A percentile compares a stretch with the other conserved stretches of the same genome.
Conservation (phyloP, 768 basidiomycete genomes). For the Rhodocollybia butyracea region DNA sequence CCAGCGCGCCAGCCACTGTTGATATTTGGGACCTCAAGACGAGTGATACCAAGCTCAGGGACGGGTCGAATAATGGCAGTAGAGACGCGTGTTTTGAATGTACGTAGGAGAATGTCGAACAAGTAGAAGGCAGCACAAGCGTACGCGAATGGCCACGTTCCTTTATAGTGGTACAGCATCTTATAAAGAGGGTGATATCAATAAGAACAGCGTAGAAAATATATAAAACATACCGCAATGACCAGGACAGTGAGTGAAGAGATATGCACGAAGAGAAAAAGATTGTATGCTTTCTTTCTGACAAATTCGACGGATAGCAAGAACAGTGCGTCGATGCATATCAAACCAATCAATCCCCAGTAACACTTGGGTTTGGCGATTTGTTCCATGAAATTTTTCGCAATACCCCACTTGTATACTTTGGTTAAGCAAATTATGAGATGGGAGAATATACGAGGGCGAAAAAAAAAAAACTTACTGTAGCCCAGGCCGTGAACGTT, state of each 20-base stretch:
- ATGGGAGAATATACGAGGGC: neutral
- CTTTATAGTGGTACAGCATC: neutral
- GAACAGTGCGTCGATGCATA: constrained; percentile 38
- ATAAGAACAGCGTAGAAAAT: neutral
- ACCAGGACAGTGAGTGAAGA: constrained; percentile 28
- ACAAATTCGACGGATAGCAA: constrained; percentile 44
- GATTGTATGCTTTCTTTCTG: constrained; percentile 43
- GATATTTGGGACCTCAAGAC: constrained; percentile 41
- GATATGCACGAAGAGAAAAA: constrained; percentile 52
- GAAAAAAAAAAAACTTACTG: constrained; percentile 20
- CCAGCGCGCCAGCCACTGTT: constrained; percentile 57
- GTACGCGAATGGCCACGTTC: neutral
- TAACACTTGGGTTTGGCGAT: constrained; percentile 24
- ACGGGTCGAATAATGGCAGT: constrained; percentile 43
- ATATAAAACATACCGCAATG: constrained; percentile 11
- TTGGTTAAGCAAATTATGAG: constrained; percentile 15
- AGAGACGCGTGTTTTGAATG: constrained; percentile 44
- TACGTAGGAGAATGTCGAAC: constrained; percentile 43
- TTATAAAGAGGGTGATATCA: neutral
- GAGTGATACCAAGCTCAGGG: constrained; percentile 43
- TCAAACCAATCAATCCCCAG: constrained; percentile 37
- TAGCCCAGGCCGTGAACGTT: constrained; percentile 41
- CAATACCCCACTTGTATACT: constrained; percentile 38
- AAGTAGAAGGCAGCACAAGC: constrained; percentile 31
- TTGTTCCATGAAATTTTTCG: constrained; percentile 22